phyloP scores from a whole-genome alignment of 2,329 filamentous ascomycete genomes.

The Periconia digitata region DNA sequence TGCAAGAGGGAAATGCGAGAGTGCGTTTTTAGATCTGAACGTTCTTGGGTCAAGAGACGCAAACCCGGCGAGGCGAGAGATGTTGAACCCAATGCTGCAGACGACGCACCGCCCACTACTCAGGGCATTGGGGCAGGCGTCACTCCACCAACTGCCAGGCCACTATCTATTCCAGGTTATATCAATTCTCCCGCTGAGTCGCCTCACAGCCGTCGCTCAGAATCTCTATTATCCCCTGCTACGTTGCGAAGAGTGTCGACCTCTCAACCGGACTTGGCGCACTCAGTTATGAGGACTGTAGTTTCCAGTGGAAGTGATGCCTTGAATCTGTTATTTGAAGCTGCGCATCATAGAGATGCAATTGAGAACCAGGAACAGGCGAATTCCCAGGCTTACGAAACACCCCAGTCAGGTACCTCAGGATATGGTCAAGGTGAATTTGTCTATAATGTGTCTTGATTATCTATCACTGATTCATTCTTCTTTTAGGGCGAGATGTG shows the following conservation, averaged over 20 bases:
- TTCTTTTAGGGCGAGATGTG: slow-evolving; percentile 14
- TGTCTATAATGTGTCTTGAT: neutral
- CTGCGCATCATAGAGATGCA: slow-evolving; percentile 45
- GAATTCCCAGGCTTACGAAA: slow-evolving; percentile 44
- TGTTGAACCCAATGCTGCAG: slow-evolving; percentile 15
- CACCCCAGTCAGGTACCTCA: slow-evolving; percentile 31
- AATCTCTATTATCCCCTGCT: slow-evolving; percentile 31
- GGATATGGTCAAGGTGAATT: neutral
- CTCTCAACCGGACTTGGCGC: slow-evolving; percentile 38
- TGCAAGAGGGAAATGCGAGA: slow-evolving; percentile 55
- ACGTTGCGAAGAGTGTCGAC: slow-evolving; percentile 36
- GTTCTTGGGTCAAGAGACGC: slow-evolving; percentile 42
- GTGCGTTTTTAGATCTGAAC: slow-evolving; percentile 49
- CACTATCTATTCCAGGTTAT: slow-evolving; percentile 27
- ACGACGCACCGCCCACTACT: neutral
- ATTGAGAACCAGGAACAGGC: slow-evolving; percentile 35
- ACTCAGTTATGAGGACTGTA: slow-evolving; percentile 51
- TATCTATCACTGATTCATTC: neutral
- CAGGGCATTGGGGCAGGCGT: slow-evolving; percentile 7
- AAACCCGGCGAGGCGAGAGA: slow-evolving; percentile 34
- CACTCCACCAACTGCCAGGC: slow-evolving; percentile 22
- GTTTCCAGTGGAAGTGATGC: slow-evolving; percentile 59
- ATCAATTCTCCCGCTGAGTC: slow-evolving; percentile 27
- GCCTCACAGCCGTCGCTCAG: slow-evolving; percentile 29
- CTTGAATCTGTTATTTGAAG: slow-evolving; percentile 56